Evolutionary conservation across 345 rosid genomes (phyloP).

Genomic region (Eucalyptus regnans): DNA sequence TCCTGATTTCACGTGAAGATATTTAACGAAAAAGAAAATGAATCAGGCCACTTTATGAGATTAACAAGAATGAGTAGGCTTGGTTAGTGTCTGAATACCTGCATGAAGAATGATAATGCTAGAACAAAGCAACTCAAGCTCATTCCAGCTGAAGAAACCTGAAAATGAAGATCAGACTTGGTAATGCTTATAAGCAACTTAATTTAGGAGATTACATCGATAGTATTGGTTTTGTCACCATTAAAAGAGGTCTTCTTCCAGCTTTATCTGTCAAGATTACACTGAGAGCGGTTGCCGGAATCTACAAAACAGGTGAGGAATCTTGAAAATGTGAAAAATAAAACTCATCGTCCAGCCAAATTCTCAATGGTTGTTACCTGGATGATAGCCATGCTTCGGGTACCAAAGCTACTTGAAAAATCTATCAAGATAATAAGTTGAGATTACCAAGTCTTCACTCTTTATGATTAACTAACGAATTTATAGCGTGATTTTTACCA

Average conservation of each 20-base stretch:
- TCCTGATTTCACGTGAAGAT: neutral
- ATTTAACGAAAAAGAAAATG: neutral
- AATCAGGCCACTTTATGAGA: neutral
- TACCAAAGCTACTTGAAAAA: slow-evolving; percentile 1
- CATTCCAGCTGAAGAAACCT: neutral
- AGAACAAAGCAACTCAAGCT: neutral
- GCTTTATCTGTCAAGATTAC: slow-evolving; percentile 8
- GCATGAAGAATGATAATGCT: neutral
- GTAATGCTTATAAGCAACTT: neutral
- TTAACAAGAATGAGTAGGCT: neutral
- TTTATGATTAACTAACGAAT: neutral
- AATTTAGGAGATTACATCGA: neutral
- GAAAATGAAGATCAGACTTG: neutral
- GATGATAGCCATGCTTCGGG: neutral
- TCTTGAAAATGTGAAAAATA: neutral
- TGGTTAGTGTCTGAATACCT: neutral
- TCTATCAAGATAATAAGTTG: neutral
- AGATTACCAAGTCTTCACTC: neutral
- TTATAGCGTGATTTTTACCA: slow-evolving; percentile 3
- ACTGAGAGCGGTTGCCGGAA: neutral
- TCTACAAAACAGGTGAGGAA: neutral
- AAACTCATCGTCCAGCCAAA: neutral
- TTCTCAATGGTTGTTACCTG: neutral
- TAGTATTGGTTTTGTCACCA: neutral
- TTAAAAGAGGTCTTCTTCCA: slow-evolving; percentile 6